Evolutionary conservation across 495 filamentous ascomycete species (phyloP), one percentile per base, ranked within the genome.

Genomic region (Penicillium bialowiezense): DNA sequence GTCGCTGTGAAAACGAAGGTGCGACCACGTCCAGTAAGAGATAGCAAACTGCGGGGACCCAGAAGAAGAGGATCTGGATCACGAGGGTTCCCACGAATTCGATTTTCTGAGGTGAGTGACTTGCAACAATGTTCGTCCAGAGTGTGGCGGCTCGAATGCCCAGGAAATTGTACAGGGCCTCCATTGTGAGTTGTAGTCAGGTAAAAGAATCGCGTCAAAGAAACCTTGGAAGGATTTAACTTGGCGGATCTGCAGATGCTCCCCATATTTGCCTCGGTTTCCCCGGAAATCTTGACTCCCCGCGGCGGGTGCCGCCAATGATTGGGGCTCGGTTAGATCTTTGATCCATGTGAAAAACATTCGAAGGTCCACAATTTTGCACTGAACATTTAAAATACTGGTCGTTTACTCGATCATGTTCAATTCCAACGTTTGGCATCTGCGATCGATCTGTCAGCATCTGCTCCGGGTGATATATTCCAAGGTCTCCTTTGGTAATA

Each of bases 61-160:
- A 82, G 63, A 81, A 82, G 55, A 59, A 67, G 32, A 78, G 1
- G 13, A 76, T 0, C 24, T 81, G 78, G 29, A 75, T 53, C 7
- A 73, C 15, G 2, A 76, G 56, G 3, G 72, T 76, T 20, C 71
- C 72, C 32, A 66, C 51, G 43, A 80, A 74, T 44, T 82, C 71
- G 37, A 76, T 55, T 26, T 42, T 48, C 32, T 63, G 51, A 0
- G 70, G 62, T 1, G 60, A 60, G 48, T 70, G 56, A 7, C 49
- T 45, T 2, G 40, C 31, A 13, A 64, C 56, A 18, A 69, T 55
- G 10, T 57, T 15, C 0, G 52, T 24, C 70, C 68, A 73, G 33
- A 62, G 39, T n/a, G 41, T 39, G 10, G 33, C 18, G 13, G 39
- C 39, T 32, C 35, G 40, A 8, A 18, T 33, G 13, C 14, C 18